Evolutionary conservation across 2,329 filamentous ascomycete genomes (phyloP).

Genomic region (Pseudodiploospora longispora): DNA sequence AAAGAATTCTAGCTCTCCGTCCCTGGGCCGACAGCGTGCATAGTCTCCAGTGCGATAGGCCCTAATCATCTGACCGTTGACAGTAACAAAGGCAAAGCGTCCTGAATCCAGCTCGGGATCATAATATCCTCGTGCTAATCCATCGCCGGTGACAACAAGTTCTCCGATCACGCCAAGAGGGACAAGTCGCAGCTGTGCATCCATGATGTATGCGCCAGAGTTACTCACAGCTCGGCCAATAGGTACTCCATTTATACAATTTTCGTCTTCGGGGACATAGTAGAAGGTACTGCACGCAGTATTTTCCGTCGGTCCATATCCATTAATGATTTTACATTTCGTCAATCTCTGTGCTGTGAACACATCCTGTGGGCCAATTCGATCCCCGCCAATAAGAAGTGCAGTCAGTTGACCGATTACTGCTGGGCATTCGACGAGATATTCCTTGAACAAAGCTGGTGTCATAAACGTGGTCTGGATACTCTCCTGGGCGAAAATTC

Average conservation of each 20-base stretch:
- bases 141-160: constrained; percentile 12
- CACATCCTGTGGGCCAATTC: background rate
- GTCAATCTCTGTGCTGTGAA: background rate
- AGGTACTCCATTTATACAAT: constrained; percentile 8
- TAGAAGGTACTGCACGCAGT: constrained; percentile 12
- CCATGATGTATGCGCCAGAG: constrained; percentile 11
- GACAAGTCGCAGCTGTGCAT: constrained; percentile 8
- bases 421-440: background rate
- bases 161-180: constrained; percentile 12
- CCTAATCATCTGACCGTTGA: constrained; percentile 1
- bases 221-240: constrained; percentile 11
- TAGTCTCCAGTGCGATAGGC: constrained; percentile 10
- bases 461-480: background rate
- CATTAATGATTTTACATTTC: constrained; percentile 2
- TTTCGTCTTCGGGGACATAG: constrained; percentile 2
- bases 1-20: constrained; percentile 8
- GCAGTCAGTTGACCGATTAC: background rate
- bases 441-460: constrained; percentile 1
- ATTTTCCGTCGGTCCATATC: constrained; percentile 16
- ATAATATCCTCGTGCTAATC: constrained; percentile 12
- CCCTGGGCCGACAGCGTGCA: constrained; percentile 3
- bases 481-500: background rate
- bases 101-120: constrained; percentile 4
- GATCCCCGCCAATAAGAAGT: background rate
- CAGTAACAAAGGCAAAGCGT: constrained; percentile 8